A percentile compares a stretch with the other conserved stretches of the same genome.
Conservation (phyloP, 2,329 filamentous ascomycete genomes). For the Sclerotiophoma versabilis region DNA sequence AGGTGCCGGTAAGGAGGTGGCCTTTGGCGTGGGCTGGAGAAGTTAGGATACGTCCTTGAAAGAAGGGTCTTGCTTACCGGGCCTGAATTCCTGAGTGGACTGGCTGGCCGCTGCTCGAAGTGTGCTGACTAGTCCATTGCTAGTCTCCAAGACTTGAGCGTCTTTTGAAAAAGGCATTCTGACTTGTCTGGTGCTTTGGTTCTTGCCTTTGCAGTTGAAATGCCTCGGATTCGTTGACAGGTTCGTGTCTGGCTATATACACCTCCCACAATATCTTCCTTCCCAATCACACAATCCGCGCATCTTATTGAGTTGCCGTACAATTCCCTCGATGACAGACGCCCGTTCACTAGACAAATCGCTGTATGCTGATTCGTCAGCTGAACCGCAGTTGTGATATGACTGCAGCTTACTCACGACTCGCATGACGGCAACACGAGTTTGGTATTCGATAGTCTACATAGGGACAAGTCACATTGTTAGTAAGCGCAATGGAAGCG, state of each 20-base stretch:
- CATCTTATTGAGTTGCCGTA: not conserved
- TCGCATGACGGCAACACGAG: slow-evolving; percentile 28
- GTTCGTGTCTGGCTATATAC: not conserved
- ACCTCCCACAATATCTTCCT: not conserved
- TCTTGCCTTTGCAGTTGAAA: not conserved
- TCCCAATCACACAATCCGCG: slow-evolving; percentile 4
- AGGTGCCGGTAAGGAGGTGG: slow-evolving; percentile 59
- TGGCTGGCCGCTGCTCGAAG: slow-evolving; percentile 35
- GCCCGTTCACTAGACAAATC: not conserved
- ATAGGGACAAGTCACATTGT: not conserved
- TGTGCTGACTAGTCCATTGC: slow-evolving; percentile 36
- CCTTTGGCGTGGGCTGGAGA: slow-evolving; percentile 62
- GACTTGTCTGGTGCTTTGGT: not conserved
- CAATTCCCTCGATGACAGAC: not conserved
- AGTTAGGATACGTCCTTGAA: slow-evolving; percentile 11
- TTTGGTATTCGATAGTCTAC: not conserved
- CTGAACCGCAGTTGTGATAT: not conserved
- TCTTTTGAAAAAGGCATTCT: slow-evolving; percentile 45
- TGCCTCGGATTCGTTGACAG: too few species aligned
- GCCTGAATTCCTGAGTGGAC: slow-evolving; percentile 36
- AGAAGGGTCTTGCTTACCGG: slow-evolving; percentile 28
- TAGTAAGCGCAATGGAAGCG: not conserved
- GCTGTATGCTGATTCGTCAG: slow-evolving; percentile 20
- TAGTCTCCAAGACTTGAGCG: slow-evolving; percentile 34
- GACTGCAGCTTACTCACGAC: slow-evolving; percentile 37